Percentiles rank a stretch among this genome's conserved stretches.
Conservation (phyloP, 2,329 filamentous ascomycete genomes). For the Hypoxylon sp. region DNA sequence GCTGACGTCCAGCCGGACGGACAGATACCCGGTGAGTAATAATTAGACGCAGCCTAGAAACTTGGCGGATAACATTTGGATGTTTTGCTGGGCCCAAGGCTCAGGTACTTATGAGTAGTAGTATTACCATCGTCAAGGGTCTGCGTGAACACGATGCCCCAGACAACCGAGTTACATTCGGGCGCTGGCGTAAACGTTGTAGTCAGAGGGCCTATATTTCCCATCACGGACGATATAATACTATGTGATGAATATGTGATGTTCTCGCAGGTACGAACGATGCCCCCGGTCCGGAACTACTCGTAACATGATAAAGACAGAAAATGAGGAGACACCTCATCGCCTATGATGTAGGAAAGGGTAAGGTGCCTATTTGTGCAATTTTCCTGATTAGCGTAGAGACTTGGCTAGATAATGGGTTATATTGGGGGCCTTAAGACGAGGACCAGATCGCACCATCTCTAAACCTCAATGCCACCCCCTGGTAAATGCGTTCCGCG, state of each 20-base stretch:
- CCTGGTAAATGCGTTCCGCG: background rate
- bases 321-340: background rate
- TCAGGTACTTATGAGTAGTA: slow-evolving; percentile 29
- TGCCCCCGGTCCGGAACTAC: background rate
- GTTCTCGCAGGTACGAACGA: background rate
- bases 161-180: slow-evolving; percentile 26
- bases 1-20: slow-evolving; percentile 29
- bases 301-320: background rate
- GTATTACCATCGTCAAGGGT: slow-evolving; percentile 27
- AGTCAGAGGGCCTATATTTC: slow-evolving; percentile 25
- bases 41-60: slow-evolving; percentile 14
- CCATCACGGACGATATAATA: slow-evolving; percentile 1
- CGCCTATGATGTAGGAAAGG: background rate
- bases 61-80: slow-evolving; percentile 31
- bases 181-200: slow-evolving; percentile 29
- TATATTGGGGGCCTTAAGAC: background rate
- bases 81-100: slow-evolving; percentile 28
- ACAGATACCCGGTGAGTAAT: slow-evolving; percentile 32
- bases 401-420: background rate
- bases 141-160: slow-evolving; percentile 23
- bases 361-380: background rate
- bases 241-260: background rate
- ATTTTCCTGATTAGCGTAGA: background rate
- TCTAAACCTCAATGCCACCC: background rate
- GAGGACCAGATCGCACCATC: background rate